Percentiles rank a stretch among this genome's conserved stretches.
Evolutionary conservation across 208 protist species (phyloP).

Genomic region (Strigomonas galati): DNA sequence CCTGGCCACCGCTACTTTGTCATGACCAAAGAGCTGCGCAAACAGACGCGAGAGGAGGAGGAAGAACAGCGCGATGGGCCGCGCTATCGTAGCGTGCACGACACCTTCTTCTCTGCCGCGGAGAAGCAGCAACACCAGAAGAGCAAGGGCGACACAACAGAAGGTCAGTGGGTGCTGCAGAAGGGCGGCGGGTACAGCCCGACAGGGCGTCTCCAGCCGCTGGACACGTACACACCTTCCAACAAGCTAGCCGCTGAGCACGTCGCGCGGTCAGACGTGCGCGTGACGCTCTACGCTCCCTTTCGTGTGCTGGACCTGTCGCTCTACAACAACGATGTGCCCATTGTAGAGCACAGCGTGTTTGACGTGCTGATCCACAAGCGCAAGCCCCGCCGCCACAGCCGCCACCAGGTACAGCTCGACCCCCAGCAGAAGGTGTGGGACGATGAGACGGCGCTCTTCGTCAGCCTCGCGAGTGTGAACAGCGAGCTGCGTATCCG

Average conservation of each 20-base stretch:
- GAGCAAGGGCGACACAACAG: neutral
- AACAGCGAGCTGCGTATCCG: conserved; percentile 83
- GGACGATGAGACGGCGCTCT: conserved; percentile 50
- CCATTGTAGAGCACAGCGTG: conserved; percentile 64
- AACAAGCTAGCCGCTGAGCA: neutral
- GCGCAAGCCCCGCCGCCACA: neutral
- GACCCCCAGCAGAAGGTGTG: conserved; percentile 32
- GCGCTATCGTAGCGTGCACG: conserved; percentile 65
- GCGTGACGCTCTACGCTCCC: conserved; percentile 56
- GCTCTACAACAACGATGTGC: conserved; percentile 34
- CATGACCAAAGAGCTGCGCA: conserved; percentile 29
- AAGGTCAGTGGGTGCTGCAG: conserved; percentile 12
- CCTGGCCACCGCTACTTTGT: conserved; percentile 57
- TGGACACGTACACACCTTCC: neutral
- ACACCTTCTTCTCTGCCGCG: conserved; percentile 18
- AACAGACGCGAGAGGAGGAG: neutral
- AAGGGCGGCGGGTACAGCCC: neutral
- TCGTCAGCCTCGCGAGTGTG: conserved; percentile 61
- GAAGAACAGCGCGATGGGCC: neutral
- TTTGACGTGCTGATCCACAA: conserved; percentile 82
- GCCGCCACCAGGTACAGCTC: conserved; percentile 3
- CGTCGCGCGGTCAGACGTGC: conserved; percentile 33
- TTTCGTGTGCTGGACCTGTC: conserved; percentile 77
- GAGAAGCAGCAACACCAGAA: neutral
- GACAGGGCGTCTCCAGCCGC: neutral